Conservation (phyloP, 1,284 basidiomycete genomes). For the Entoloma clypeatum region DNA sequence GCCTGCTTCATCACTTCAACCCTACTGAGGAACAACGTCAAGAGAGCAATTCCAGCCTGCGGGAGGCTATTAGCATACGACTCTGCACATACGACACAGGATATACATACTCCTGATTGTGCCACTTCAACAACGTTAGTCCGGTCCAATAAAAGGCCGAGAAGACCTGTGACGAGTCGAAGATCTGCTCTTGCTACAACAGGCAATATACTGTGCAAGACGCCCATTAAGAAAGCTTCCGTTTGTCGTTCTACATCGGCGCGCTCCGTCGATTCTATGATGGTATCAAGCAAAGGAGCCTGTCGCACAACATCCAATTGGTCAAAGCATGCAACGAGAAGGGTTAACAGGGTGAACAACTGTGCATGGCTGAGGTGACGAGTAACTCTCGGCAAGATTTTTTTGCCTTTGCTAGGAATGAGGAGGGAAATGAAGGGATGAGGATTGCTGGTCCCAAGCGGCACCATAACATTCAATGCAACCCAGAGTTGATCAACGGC, state of each 20-base stretch:
- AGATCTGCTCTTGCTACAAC: slow-evolving; percentile 78
- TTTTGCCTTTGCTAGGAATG: slow-evolving; percentile 89
- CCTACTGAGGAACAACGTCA: slow-evolving; percentile 90
- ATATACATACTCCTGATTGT: slow-evolving; percentile 63
- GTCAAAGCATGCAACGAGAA: slow-evolving; percentile 91
- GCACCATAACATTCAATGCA: slow-evolving; percentile 81
- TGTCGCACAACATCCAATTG: slow-evolving; percentile 88
- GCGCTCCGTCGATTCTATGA: slow-evolving; percentile 60
- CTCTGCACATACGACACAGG: slow-evolving; percentile 3
- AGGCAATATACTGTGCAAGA: slow-evolving; percentile 84
- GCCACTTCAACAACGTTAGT: slow-evolving; percentile 75
- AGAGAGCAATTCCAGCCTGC: slow-evolving; percentile 88
- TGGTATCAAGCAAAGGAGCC: slow-evolving; percentile 66
- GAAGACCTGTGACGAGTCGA: slow-evolving; percentile 81
- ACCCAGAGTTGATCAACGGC: slow-evolving; percentile 78
- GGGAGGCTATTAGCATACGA: neutral
- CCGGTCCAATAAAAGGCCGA: slow-evolving; percentile 81
- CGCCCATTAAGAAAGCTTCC: slow-evolving; percentile 82
- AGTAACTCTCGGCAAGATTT: slow-evolving; percentile 83
- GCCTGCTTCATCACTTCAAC: slow-evolving; percentile 88
- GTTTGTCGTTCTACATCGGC: slow-evolving; percentile 85
- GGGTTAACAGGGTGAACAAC: slow-evolving; percentile 84
- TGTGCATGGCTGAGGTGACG: slow-evolving; percentile 82
- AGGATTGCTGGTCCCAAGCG: slow-evolving; percentile 88
- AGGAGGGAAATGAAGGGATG: slow-evolving; percentile 97